Percentiles rank a stretch among this genome's conserved stretches.
Conservation (phyloP, 805 yeast species). For the Debaryomyces maramus region DNA sequence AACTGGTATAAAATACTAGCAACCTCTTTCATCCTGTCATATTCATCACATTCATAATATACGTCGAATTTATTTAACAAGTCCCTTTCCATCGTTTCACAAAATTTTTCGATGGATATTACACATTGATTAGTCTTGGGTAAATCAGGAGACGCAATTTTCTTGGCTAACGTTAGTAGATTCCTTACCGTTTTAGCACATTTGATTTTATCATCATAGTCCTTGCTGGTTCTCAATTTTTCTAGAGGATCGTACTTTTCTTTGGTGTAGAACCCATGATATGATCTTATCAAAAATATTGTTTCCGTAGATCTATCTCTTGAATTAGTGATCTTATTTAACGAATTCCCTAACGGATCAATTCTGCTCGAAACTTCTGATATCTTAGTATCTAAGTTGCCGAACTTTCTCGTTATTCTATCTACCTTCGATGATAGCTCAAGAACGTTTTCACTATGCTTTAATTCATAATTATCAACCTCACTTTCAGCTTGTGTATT, state of each 20-base stretch:
- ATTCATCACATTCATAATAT: conserved; percentile 70
- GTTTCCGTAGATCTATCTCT: conserved; percentile 73
- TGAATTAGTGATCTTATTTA: conserved; percentile 66
- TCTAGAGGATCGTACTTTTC: conserved; percentile 58
- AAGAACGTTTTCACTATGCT: conserved; percentile 67
- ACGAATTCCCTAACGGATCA: conserved; percentile 66
- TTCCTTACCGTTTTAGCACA: conserved; percentile 73
- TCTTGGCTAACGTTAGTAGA: conserved; percentile 61
- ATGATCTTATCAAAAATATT: conserved; percentile 71
- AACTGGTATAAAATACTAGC: conserved; percentile 75
- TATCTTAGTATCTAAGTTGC: conserved; percentile 51
- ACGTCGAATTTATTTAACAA: conserved; percentile 68
- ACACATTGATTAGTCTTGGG: conserved; percentile 43
- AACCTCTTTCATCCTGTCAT: conserved; percentile 69
- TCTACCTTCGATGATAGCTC: conserved; percentile 50
- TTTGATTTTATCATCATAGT: conserved; percentile 51
- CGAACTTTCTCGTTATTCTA: conserved; percentile 48
- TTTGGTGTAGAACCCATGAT: conserved; percentile 69
- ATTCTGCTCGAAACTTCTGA: conserved; percentile 58
- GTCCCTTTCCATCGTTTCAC: conserved; percentile 73
- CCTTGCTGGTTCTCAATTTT: conserved; percentile 49
- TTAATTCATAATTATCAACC: conserved; percentile 60
- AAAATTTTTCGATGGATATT: conserved; percentile 59
- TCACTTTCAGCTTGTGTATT: conserved; percentile 55
- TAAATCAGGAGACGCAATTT: conserved; percentile 57